Conservation (phyloP, 2,329 filamentous ascomycete genomes). For the Cercospora sp. region DNA sequence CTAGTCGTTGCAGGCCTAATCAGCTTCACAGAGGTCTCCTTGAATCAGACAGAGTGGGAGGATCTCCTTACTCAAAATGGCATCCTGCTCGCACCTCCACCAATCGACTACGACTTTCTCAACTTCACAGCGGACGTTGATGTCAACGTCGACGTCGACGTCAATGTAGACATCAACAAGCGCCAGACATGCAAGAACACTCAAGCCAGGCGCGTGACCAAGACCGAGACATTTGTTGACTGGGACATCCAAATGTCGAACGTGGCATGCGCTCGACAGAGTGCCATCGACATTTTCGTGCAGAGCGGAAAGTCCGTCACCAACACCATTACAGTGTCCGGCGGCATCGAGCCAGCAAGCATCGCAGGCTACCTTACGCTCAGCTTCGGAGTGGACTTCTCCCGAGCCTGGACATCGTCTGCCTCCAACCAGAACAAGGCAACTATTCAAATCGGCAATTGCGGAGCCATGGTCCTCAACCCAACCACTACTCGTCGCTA, state of each 20-base stretch:
- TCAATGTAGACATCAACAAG: slow-evolving; percentile 4
- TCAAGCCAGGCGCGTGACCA: background rate
- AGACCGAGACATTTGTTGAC: slow-evolving; percentile 20
- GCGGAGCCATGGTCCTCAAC: slow-evolving; percentile 25
- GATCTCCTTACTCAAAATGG: slow-evolving; percentile 9
- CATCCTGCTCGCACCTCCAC: slow-evolving; percentile 1
- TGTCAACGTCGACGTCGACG: slow-evolving; percentile 6
- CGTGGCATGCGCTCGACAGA: slow-evolving; percentile 15
- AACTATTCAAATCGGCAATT: slow-evolving; percentile 16
- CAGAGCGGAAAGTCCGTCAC: slow-evolving; percentile 16
- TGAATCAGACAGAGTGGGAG: slow-evolving; percentile 7
- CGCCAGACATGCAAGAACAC: slow-evolving; percentile 14
- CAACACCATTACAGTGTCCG: slow-evolving; percentile 10
- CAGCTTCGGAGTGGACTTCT: slow-evolving; percentile 13
- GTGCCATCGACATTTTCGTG: slow-evolving; percentile 16
- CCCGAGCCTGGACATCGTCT: slow-evolving; percentile 13
- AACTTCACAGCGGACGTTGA: slow-evolving; percentile 16
- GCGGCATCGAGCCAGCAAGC: background rate
- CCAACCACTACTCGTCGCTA: slow-evolving; percentile 28
- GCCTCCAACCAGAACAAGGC: slow-evolving; percentile 19
- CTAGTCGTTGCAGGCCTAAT: background rate
- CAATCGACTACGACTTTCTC: slow-evolving; percentile 14
- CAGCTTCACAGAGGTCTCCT: background rate
- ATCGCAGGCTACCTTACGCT: slow-evolving; percentile 4
- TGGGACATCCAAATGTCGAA: slow-evolving; percentile 27